Evolutionary conservation across 805 yeast species (phyloP), one percentile per base, ranked within the genome.

Genomic region (Wickerhamiella brachini): DNA sequence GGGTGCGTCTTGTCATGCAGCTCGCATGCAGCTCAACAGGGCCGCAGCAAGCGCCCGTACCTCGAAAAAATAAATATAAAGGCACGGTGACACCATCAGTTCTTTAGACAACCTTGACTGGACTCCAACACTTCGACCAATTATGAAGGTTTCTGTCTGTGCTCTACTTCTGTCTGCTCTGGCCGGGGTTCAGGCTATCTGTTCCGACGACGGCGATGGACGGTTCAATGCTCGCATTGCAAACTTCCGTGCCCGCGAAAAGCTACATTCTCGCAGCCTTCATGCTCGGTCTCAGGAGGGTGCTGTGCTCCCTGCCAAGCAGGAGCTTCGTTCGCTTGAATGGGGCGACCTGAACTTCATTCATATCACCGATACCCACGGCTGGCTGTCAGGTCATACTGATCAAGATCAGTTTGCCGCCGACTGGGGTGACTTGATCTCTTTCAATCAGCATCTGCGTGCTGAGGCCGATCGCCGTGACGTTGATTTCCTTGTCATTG

Each of bases 331-430:
- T 12, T 21, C 29, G 13, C 41, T 50, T 20, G 44, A 48, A 12
- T 34, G 56, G 55, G 49, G 86, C 0, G 76, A 80, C 50, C 50
- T 89, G 44, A 89, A 90, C 67, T 83, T 90, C 57, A 62, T 88
- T 21, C 96, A 88, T 60, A 87, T 97, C 0, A 90, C 97, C 0
- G 97, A 90, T 60, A 88, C 95, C 1, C 97, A 90, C 64, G 96
- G 71, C 22, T 89, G 97, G 97, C 77, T 82, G 55, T 17, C 50
- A 2, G 54, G 54, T 17, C 56, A 50, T 24, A 38, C 51, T 10
- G 45, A 49, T 24, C 54, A 53, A 26, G 52, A 44, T 12, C 79
- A 77, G 52, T 90, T 81, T 64, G 76, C 81, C 39, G 93, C 85
- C 5, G 85, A 89, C 64, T 90, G 95, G 95, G 97, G 97, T 9